Evolutionary conservation across 257 asterid species (phyloP), one percentile per base, ranked within the genome.

Genomic region (Solanum pennellii): DNA sequence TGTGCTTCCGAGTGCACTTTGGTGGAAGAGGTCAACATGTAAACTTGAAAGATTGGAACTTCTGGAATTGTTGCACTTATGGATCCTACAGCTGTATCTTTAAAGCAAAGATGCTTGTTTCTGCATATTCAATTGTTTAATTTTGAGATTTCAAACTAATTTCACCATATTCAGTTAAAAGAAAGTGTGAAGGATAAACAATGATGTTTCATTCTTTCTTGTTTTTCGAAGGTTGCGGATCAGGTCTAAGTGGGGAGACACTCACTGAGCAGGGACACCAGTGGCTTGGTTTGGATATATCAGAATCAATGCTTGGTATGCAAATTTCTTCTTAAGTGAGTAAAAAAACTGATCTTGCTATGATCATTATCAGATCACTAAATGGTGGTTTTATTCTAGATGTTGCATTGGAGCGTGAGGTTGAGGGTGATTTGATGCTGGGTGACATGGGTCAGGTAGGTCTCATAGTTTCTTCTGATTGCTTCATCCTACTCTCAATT

Each of bases 241-340:
- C 99, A 20, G 99, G 99, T 74, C 94, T 95, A 65, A 97, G 99
- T 42, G 99, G 99, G 85, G 98, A 96, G 91, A 94, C 98, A 42
- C 87, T 97, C 89, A 94, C 98, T 41, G 98, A 97, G 71, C 89
- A 90, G 77, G 99, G 99, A 79, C 98, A 95, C 90, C 98, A 94
- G 18, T 97, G 99, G 99, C 92, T 97, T 93, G 98, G 99, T 83
- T 87, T 94, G 84, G 99, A 97, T 90, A 97, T 97, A 91, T 97
- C 99, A 8, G 93, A 90, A 83, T 95, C 99, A 62, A 95, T 97
- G 99, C 94, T 97, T 14, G 83, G 99, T 80, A 15, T 29, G 85
- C 18, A 31, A 77, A 39, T 60, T 83, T 76, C 62, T 25, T n/a
- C 31, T 35, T 79, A 25, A 44, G 15, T 4, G 39, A 14, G 84